Evolutionary conservation across 768 basidiomycete genomes (phyloP), one percentile per base, ranked within the genome.

Genomic region (Hericium erinaceus): DNA sequence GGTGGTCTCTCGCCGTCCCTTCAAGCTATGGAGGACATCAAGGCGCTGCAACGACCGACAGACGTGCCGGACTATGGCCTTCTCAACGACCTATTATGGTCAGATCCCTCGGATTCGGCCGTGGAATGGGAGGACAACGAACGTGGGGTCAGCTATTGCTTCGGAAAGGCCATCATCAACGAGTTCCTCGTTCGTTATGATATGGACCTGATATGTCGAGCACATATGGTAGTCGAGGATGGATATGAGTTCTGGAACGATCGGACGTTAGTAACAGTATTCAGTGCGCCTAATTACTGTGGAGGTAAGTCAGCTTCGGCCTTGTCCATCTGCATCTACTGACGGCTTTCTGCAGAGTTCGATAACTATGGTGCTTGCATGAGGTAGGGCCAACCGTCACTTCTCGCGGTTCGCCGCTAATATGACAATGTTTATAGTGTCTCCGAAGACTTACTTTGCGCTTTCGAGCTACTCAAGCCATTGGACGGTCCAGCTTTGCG

Each of bases 221-320:
- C 97, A 52, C 97, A 99, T 73, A 98, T 98, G 97, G 97, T 99
- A 48, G 97, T 99, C 61, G 97, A 99, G 70, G 92, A 95, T 67
- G 95, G 95, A 8, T 98, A 98, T 68, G 97, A 99, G 75, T 99
- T 99, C 69, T 99, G 97, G 92, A 98, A 98, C 66, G 97, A 99
- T 67, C 83, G 97, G 64, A 98, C 97, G 51, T 74, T 99, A 64
- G 97, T 99, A 55, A 99, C 97, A 1, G 94, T 99, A 56, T 99
- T 99, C 73, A 95, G 93, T 65, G 97, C 97, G 51, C 97, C 97
- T 20, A 97, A 97, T 66, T 94, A 93, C 65, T 94, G 92, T 68
- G 92, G 92, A 72, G 92, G 94, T 95, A 64, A 73, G 89, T 79
- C 20, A 52, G n/a, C 55, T 28, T 51, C 51, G 39, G 60, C 51